Percentiles rank a stretch among this genome's conserved stretches.
Conservation (phyloP, 768 basidiomycete species). For the Lactarius pseudohatsudake region DNA sequence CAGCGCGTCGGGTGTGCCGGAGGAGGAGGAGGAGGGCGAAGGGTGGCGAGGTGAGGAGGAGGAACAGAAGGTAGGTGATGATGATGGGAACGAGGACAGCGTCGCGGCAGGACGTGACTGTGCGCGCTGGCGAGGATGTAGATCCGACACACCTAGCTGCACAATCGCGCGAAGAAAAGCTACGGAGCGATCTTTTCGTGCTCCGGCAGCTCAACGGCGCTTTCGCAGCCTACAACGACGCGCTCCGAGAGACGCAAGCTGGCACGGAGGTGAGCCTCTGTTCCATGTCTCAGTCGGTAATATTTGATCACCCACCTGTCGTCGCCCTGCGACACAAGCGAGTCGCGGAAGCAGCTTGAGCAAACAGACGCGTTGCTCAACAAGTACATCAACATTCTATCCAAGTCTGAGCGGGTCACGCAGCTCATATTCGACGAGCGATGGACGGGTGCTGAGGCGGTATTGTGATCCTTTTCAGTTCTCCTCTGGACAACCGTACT, state of each 20-base stretch:
- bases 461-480: constrained; percentile 37
- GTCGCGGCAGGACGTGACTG: constrained; percentile 32
- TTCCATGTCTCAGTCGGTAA: background rate
- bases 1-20: constrained; percentile 6
- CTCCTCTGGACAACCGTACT: constrained; percentile 1
- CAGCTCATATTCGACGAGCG: constrained; percentile 72
- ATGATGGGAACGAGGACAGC: constrained; percentile 14
- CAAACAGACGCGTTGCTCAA: constrained; percentile 74
- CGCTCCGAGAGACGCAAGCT: constrained; percentile 58
- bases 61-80: constrained; percentile 18
- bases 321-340: constrained; percentile 38
- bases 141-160: constrained; percentile 31
- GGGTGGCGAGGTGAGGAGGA: constrained; percentile 26
- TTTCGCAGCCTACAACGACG: constrained; percentile 67
- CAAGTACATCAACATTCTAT: constrained; percentile 69
- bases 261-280: constrained; percentile 62
- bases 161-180: constrained; percentile 62
- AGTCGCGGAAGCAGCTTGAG: constrained; percentile 59
- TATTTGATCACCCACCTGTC: background rate
- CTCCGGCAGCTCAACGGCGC: constrained; percentile 71
- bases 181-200: constrained; percentile 71
- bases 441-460: constrained; percentile 74
- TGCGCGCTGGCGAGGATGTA: constrained; percentile 31
- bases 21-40: constrained; percentile 29
- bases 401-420: constrained; percentile 66